Evolutionary conservation across 169 alveolate species (phyloP), one percentile per base, ranked within the genome.

Genomic region (Eimeria sp.): DNA sequence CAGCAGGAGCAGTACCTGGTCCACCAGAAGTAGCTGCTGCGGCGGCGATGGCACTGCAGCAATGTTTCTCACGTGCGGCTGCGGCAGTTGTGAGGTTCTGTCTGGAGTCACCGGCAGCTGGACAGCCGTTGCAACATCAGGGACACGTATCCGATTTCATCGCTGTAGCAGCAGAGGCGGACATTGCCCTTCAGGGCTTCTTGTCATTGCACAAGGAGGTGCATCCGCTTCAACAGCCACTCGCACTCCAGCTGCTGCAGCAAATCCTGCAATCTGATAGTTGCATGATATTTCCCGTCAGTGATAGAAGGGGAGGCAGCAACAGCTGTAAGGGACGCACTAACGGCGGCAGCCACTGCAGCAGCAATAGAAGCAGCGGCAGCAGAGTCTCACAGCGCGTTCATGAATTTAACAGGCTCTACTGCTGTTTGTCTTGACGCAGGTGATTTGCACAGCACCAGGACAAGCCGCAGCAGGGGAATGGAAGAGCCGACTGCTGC

Each of bases 111-210:
- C 82, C 93, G 10, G 82, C 46, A 40, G 49, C 82, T 8, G 93
- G 82, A 54, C 66, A 25, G 66, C 54, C 46, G 82, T 37, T 43
- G 83, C 78, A 37, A 18, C 93, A 87, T 82, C 80, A 87, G 64
- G 76, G 20, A 82, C 93, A 87, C 20, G 33, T 87, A 20, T 27
- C 78, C n/a, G 93, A 87, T 23, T 64, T 87, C 23, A 23, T 87
- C 2, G 82, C 78, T 62, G 93, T 83, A 37, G 93, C 83, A 25
- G 93, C 66, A 64, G 82, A 87, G 43, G 93, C 93, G 64, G 93
- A 87, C 78, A 8, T 49, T 30, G 46, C 37, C 82, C 64, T 87
- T 30, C 30, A 9, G 27, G 83, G 60, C 68, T 30, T 64, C 74
- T 52, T 54, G 43, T 0, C 62, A 87, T 9, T 30, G 72, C 82